Conservation (phyloP, 768 basidiomycete species). For the Pulveroboletus ravenelii region DNA sequence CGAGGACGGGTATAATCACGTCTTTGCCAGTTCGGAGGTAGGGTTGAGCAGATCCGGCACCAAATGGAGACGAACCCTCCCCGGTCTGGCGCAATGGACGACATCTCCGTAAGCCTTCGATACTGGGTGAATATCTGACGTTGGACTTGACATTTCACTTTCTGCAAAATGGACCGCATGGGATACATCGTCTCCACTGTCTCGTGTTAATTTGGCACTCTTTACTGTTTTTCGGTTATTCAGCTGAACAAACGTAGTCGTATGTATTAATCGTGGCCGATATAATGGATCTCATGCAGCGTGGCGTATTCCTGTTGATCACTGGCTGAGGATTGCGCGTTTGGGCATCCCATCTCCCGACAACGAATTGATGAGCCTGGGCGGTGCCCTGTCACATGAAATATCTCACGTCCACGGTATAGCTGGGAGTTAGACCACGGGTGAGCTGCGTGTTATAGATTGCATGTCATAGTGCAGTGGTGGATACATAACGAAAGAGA, state of each 20-base stretch:
- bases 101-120: constrained; percentile 18
- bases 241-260: constrained; percentile 8
- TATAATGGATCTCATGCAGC: constrained; percentile 16
- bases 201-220: constrained; percentile 3
- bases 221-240: constrained; percentile 1
- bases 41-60: constrained; percentile 14
- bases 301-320: not conserved
- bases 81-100: constrained; percentile 30
- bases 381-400: not conserved
- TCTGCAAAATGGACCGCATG: constrained; percentile 7
- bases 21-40: constrained; percentile 19
- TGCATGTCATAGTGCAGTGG: constrained; percentile 26
- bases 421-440: not conserved
- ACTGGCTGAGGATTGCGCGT: not conserved
- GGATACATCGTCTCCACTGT: constrained; percentile 5
- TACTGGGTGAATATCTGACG: not conserved
- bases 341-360: not conserved
- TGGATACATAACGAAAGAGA: constrained; percentile 24
- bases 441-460: constrained; percentile 20
- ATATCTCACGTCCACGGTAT: not conserved
- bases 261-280: constrained; percentile 20
- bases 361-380: too few species aligned
- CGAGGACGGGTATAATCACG: constrained; percentile 24
- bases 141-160: constrained; percentile 2
- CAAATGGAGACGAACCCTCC: constrained; percentile 32